phyloP scores from a whole-genome alignment of 2,329 filamentous ascomycete genomes.

The Aspergillus quadricinctus region DNA sequence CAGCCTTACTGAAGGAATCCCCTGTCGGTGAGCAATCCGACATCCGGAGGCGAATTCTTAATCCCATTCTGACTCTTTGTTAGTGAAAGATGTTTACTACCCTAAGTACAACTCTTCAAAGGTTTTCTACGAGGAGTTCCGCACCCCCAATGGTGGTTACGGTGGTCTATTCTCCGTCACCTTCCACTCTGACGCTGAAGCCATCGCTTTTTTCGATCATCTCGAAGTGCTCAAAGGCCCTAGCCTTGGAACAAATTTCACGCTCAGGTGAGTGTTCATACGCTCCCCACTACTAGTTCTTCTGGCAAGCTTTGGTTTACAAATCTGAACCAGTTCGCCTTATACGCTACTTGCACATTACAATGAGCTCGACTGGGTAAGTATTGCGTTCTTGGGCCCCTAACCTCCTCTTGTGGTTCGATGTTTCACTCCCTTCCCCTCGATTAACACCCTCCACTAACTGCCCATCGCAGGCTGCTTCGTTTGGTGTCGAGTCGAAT shows the following conservation, averaged over 20 bases:
- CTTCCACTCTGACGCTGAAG: conserved; percentile 66
- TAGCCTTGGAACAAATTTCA: conserved; percentile 95
- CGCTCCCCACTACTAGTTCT: background rate
- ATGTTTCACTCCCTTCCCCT: background rate
- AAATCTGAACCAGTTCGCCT: conserved; percentile 57
- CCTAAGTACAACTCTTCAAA: conserved; percentile 72
- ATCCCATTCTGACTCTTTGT: conserved; percentile 25
- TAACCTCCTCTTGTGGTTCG: background rate
- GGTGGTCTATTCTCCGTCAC: conserved; percentile 83
- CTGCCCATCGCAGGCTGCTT: conserved; percentile 51
- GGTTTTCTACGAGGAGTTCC: conserved; percentile 72
- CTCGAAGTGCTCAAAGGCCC: conserved; percentile 89
- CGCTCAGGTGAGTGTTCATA: conserved; percentile 53
- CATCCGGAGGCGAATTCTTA: background rate
- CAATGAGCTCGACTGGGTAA: conserved; percentile 80
- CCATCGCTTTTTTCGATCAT: conserved; percentile 77
- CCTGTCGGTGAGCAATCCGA: conserved; percentile 42
- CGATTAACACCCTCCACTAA: conserved; percentile 7
- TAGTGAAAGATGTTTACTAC: conserved; percentile 78
- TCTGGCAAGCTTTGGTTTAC: background rate
- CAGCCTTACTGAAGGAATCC: conserved; percentile 61
- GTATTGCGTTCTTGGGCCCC: conserved; percentile 18
- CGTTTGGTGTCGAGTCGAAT: conserved; percentile 75
- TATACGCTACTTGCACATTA: conserved; percentile 93
- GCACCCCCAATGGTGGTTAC: conserved; percentile 72